Evolutionary conservation across 768 basidiomycete genomes (phyloP).

Genomic region (Tulasnella calospora): DNA sequence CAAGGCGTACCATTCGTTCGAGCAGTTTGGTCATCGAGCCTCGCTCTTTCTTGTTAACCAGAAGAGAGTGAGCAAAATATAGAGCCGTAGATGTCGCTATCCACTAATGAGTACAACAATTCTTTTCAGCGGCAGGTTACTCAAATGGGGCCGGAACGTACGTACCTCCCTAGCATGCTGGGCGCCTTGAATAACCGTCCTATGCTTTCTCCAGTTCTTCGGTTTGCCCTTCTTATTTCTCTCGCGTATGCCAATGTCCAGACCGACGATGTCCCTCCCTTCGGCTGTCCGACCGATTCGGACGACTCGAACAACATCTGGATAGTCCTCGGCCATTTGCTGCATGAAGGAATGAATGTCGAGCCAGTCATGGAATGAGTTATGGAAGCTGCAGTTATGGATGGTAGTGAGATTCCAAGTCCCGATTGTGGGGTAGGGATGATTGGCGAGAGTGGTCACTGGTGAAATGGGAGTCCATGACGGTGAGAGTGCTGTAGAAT

Average conservation of each 20-base stretch:
- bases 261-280: constrained; percentile 54
- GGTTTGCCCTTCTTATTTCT: constrained; percentile 30
- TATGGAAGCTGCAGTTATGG: constrained; percentile 37
- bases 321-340: constrained; percentile 45
- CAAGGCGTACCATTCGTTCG: constrained; percentile 45
- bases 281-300: constrained; percentile 54
- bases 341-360: constrained; percentile 52
- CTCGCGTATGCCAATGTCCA: constrained; percentile 45
- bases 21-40: constrained; percentile 49
- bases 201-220: constrained; percentile 39
- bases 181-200: constrained; percentile 64
- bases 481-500: constrained; percentile 6
- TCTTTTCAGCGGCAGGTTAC: background rate
- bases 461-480: background rate
- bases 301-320: constrained; percentile 46
- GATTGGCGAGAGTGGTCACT: background rate
- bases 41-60: constrained; percentile 46
- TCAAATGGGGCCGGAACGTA: constrained; percentile 14
- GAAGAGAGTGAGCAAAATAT: constrained; percentile 67
- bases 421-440: background rate
- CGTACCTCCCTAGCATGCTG: constrained; percentile 72
- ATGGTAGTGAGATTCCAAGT: constrained; percentile 24
- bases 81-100: constrained; percentile 68
- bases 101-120: constrained; percentile 50
- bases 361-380: constrained; percentile 51